A percentile compares a stretch with the other conserved stretches of the same genome.
Evolutionary conservation across 768 basidiomycete species (phyloP).

Genomic region (Kondoa malvinella): DNA sequence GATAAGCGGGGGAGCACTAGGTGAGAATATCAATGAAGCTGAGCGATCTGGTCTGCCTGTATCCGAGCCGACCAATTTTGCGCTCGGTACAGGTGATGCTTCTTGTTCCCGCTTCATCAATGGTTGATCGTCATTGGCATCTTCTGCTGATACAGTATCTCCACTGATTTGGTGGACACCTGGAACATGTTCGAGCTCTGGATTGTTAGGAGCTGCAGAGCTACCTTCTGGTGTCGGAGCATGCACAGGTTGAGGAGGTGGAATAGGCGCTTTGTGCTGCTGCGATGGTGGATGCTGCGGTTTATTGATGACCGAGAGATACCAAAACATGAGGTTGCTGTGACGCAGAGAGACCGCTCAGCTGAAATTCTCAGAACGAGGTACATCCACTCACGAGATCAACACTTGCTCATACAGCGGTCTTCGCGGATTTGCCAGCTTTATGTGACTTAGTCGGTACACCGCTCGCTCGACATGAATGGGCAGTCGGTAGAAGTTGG

Average conservation of each 20-base stretch:
- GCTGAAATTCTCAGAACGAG: background rate
- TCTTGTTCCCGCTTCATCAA: background rate
- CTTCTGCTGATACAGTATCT: background rate
- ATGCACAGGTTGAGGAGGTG: background rate
- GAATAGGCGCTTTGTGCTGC: background rate
- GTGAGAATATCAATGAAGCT: background rate
- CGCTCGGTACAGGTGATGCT: background rate
- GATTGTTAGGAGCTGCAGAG: too few species aligned
- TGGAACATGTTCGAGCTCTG: too few species aligned
- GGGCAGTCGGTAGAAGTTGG: slow-evolving; percentile 52
- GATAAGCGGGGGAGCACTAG: background rate
- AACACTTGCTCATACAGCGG: slow-evolving; percentile 86
- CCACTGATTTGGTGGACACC: too few species aligned
- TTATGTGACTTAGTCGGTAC: slow-evolving; percentile 93
- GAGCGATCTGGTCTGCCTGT: background rate
- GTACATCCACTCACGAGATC: slow-evolving; percentile 31
- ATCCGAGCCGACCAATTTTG: background rate
- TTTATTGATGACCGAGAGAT: slow-evolving; percentile 37
- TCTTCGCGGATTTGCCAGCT: slow-evolving; percentile 87
- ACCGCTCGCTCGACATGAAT: slow-evolving; percentile 98
- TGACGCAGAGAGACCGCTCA: background rate
- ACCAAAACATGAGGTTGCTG: slow-evolving; percentile 98
- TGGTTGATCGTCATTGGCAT: background rate
- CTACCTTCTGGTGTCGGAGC: background rate
- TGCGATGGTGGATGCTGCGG: background rate